Base-by-base conservation (phyloP, 2,329 filamentous ascomycete genomes). In the Huntiella savannae region DNA sequence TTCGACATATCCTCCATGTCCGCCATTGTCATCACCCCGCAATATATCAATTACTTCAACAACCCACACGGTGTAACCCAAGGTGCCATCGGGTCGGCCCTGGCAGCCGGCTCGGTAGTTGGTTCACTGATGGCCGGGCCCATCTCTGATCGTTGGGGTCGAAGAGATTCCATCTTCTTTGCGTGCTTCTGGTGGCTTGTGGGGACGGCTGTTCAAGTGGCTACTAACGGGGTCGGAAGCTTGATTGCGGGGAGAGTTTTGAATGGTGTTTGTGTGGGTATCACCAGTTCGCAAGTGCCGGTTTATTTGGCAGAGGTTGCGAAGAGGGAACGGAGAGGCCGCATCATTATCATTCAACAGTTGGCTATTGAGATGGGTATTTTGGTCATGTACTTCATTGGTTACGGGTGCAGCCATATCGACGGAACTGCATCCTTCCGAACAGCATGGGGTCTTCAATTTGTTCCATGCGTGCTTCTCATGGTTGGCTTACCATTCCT, bases 351-450 rank as follows among this genome's bases (percentile, higher is more conserved):
- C 45, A 70, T 74, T 38, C 79, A 85, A 58, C 80, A 85, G 58
- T 79, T 78, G 66, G 77, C 79, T 19, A 84, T 86, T 50, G 81
- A 80, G 52, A 81, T 60, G 59, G 60, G 60, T 52, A 79, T 79
- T 52, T 56, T 79, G 49, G 76, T 79, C 60, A 79, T 80, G 74
- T 81, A 79, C 63, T 77, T 75, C 56, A 71, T 81, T 58, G 70
- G 70, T 16, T 71, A 77, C 55, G 80, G 76, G 16, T 75, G 71
- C 58, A 74, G 70, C 47, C 75, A 69, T 56, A 71, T 82, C 51
- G 55, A 65, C 0, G 70, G 73, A 8, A 58, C 68, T 1, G 63
- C 69, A 2, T 70, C 74, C 0, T 82, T 78, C 65, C 64, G 76
- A 33, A 66, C 76, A 2, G 73, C 77, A 8, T 80, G 75, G 75